Base-by-base conservation (phyloP, 305 asterid species). In the Fraxinus xanthoxyloides region DNA sequence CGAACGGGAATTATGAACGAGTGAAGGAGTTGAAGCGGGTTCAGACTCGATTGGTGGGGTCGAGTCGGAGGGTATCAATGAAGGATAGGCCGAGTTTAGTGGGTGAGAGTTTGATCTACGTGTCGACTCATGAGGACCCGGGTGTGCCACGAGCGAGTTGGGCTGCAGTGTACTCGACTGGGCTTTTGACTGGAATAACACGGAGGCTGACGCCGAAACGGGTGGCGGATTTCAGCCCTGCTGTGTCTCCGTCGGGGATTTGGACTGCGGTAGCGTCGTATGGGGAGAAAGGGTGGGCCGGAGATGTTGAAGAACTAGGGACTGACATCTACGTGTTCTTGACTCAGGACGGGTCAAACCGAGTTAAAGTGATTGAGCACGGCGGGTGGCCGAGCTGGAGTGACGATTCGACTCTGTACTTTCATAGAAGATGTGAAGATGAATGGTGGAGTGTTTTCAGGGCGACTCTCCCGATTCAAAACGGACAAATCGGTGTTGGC, bases 311-410 rank as follows among this genome's bases (percentile, higher is more conserved):
- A 75, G 98, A 95, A 35, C 93, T 95, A 46, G 75, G 43, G 32
- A 93, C 98, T 4, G 97, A 93, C 82, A 87, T 95, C 12, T 91
- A 91, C n/a, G 78, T 91, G 67, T 92, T 92, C 89, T 51, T 75
- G 84, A 93, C 97, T 74, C 82, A 77, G 32, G 94, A 93, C 84
- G 98, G 98, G 80, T 89, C 97, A 81, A 83, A 80, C 5, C 95
- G 98, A 84, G 93, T 93, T 21, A 93, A 87, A 80, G 83, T 93
- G 6, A 81, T 93, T 19, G 97, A 95, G 74, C 97, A 92, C 61
- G 98, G 98, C 24, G 98, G 97, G 13, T 95, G 98, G 98, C 98
- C 98, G 84, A 89, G 87, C 77, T 93, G 98, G 98, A 92, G 35
- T 6, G 97, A 92, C 26, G 98, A 93, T 32, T 90, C 88, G 1